Base-by-base conservation (phyloP, 768 basidiomycete species). In the Tulasnella sp. region DNA sequence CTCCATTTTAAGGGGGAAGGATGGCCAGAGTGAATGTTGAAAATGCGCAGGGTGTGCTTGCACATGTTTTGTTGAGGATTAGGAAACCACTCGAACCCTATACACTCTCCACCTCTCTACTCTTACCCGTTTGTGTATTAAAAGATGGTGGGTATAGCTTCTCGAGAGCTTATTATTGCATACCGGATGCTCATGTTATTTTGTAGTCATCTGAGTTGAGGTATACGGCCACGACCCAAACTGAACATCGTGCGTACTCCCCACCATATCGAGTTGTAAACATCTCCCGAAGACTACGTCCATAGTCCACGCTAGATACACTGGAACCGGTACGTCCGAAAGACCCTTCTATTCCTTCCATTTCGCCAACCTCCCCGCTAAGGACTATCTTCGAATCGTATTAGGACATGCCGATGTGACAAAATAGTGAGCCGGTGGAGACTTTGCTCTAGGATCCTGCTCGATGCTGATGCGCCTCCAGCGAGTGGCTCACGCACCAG, bases 401-500 rank as follows among this genome's bases (percentile, higher is more conserved):
- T 53, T 22, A 92, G 92, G 94, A 27, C 93, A 99, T 72, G 92
- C 93, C 34, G 94, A 99, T 71, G 73, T 93, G 69, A 89, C 91
- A 4, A 98, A 98, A 76, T 92, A 85, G 94, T 96, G 66, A 63
- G 90, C 74, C 41, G 43, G 10, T 50, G 52, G 19, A 48, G 10
- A 7, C 45, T 27, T 8, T 22, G 19, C 49, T 21, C 29, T 49
- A 12, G 15, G 15, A 7, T 19, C 12, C 24, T 34, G 15, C 55
- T 25, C 24, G 4, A n/a, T 8, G 25, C 12, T 43, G 38, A 42
- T 24, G 42, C 9, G 30, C 3, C 17, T 27, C 2, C 67, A 98
- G 94, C 72, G 94, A 98, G 68, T 98, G 94, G 94, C 72, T 94
- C 48, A 96, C 92, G 5, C 91, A 97, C 72, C 94, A 97, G 68